Base-by-base conservation (phyloP, 78 protist genomes). In the Cavenderia fasciculata region DNA sequence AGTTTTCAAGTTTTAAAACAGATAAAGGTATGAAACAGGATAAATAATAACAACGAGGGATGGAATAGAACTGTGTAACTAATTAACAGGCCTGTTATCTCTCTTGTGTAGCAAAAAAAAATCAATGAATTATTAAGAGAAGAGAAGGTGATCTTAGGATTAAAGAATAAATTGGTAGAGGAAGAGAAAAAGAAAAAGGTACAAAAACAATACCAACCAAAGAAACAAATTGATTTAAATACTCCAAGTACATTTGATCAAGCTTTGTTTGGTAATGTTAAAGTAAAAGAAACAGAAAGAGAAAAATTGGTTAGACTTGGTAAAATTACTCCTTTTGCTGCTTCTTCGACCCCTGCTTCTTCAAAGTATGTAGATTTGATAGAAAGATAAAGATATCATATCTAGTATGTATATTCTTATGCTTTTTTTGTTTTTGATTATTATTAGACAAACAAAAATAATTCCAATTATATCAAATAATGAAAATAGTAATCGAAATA, bases 241-340 rank as follows among this genome's bases (percentile, higher is more conserved):
- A 40, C 69, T 6, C 69, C 88, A 40, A 52, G 76, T 52, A 65
- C 70, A 27, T 66, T 79, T 3, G 88, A 79, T 52, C 31, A 40
- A 31, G 88, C 66, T 33, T 66, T 79, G 34, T 77, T 77, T 40
- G 49, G 73, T 11, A 41, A 47, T 3, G 49, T 38, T 63, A 4
- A 40, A 21, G 43, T 19, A 21, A 72, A 33, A 25, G 76, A 79
- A 21, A 51, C 63, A 25, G 88, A 79, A 40, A 62, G 70, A 51
- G 88, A 79, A 34, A 4, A 52, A 1, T 29, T 79, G 18, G 66
- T 79, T 54, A 62, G 88, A 65, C 38, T 73, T 7, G 88, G 88
- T 29, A 79, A 79, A 33, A 79, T 79, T 19, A 79, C 88, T n/a
- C 88, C 88, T 36, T 79, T 79, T 25, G 34, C 75, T 27, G 40